Conservation (phyloP, 1,284 basidiomycete species). For the Malassezia japonica region DNA sequence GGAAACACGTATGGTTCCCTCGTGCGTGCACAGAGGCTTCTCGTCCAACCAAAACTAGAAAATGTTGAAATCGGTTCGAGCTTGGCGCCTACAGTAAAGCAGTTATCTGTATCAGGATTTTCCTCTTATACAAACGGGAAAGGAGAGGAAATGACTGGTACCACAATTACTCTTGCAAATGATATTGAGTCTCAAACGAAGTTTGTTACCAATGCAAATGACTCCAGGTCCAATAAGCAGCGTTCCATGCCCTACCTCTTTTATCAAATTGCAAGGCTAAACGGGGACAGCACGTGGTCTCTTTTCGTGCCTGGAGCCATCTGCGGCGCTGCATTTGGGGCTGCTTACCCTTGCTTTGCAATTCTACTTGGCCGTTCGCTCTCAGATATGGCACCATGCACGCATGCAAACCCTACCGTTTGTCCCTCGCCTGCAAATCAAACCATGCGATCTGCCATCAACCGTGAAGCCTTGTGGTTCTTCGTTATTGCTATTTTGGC, state of each 20-base stretch:
- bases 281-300: conserved; percentile 52
- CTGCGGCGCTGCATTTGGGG: conserved; percentile 52
- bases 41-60: conserved; percentile 25
- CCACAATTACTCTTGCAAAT: no score
- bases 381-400: conserved; percentile 30
- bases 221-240: conserved; percentile 42
- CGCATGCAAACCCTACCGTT: conserved; percentile 2
- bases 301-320: conserved; percentile 41
- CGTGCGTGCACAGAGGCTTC: conserved; percentile 66
- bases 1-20: conserved; percentile 65
- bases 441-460: conserved; percentile 30
- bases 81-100: no score
- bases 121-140: no score
- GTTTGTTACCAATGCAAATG: conserved; percentile 1
- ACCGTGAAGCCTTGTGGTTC: conserved; percentile 42
- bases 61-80: no score
- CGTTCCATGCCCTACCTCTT: conserved; percentile 59
- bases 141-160: no score
- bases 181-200: conserved; percentile 2
- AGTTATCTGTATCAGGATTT: no score
- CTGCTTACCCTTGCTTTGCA: conserved; percentile 76
- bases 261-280: conserved; percentile 61
- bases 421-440: conserved; percentile 32
- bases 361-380: conserved; percentile 60
- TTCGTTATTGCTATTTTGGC: conserved; percentile 46